Conservation (phyloP, 805 yeast genomes). For the Starmerella sp. region DNA sequence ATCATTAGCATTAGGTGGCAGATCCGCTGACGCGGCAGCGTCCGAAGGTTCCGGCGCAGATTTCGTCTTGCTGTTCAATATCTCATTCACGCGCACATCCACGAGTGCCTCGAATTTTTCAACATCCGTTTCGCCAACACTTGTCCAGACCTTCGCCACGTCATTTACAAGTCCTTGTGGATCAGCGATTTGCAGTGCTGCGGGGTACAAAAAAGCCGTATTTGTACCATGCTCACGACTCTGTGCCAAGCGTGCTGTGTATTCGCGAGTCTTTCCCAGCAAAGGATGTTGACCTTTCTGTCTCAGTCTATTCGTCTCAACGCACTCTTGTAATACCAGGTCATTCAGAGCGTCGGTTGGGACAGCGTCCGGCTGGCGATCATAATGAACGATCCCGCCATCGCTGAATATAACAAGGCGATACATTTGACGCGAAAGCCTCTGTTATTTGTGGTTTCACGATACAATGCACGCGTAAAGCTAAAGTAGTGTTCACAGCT, state of each 20-base stretch:
- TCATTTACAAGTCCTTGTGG: slow-evolving; percentile 29
- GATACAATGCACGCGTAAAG: too few species aligned
- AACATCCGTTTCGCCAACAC: slow-evolving; percentile 21
- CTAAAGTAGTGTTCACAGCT: too few species aligned
- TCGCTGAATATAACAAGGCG: slow-evolving; percentile 36
- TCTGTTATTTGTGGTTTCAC: not conserved
- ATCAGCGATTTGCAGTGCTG: slow-evolving; percentile 28
- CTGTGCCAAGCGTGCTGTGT: slow-evolving; percentile 38
- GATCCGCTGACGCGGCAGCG: too few species aligned
- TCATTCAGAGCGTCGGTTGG: slow-evolving; percentile 36
- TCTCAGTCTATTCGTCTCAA: not conserved
- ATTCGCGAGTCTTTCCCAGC: slow-evolving; percentile 22
- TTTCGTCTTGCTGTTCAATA: not conserved
- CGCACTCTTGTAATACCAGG: slow-evolving; percentile 28
- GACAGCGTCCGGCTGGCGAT: slow-evolving; percentile 30
- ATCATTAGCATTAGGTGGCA: not conserved
- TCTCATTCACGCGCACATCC: slow-evolving; percentile 24
- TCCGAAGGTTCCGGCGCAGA: too few species aligned
- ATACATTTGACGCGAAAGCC: slow-evolving; percentile 11
- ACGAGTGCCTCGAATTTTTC: slow-evolving; percentile 22
- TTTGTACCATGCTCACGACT: slow-evolving; percentile 37
- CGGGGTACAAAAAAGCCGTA: slow-evolving; percentile 29
- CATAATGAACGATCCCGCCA: slow-evolving; percentile 44
- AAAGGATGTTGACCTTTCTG: slow-evolving; percentile 21
- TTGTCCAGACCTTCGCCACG: slow-evolving; percentile 27